These are phyloP conservation scores for Cyberlindnera amylophila DNA, from an alignment of 805 yeast genomes.

Conservation along the genomic window DNA sequence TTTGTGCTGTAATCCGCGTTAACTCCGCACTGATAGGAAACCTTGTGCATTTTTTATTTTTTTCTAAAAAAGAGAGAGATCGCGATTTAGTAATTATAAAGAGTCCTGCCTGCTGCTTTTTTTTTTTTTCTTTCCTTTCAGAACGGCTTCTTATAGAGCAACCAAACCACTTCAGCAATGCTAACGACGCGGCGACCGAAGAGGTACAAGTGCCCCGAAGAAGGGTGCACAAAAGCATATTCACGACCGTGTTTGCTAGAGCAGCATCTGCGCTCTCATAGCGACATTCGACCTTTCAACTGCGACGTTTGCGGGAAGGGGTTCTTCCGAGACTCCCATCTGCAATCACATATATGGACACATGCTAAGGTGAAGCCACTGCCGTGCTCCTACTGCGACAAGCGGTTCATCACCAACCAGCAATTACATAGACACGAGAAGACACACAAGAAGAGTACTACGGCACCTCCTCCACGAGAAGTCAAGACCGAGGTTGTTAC, in stretches of 20 bases:
- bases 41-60: too few relatives aligned
- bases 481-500: too few relatives aligned
- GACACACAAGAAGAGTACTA: slow-evolving; percentile 43
- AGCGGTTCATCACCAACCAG: slow-evolving; percentile 57
- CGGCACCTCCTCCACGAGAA: too few relatives aligned
- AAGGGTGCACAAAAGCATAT: slow-evolving; percentile 51
- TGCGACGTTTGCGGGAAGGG: slow-evolving; percentile 60
- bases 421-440: slow-evolving; percentile 58
- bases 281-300: slow-evolving; percentile 67
- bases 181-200: slow-evolving; percentile 31
- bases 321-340: slow-evolving; percentile 71
- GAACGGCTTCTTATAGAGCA: too few relatives aligned
- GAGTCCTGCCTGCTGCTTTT: background rate
- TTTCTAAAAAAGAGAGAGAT: too few relatives aligned
- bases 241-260: slow-evolving; percentile 52
- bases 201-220: slow-evolving; percentile 40
- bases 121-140: background rate
- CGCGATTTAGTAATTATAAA: too few relatives aligned
- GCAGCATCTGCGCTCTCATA: slow-evolving; percentile 70
- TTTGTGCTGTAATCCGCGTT: background rate
- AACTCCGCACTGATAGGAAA: background rate
- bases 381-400: slow-evolving; percentile 53
- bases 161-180: too few relatives aligned
- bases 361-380: slow-evolving; percentile 56
- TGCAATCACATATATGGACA: slow-evolving; percentile 70